phyloP scores from a whole-genome alignment of 306 rosid genomes.

The Quercus dentata region DNA sequence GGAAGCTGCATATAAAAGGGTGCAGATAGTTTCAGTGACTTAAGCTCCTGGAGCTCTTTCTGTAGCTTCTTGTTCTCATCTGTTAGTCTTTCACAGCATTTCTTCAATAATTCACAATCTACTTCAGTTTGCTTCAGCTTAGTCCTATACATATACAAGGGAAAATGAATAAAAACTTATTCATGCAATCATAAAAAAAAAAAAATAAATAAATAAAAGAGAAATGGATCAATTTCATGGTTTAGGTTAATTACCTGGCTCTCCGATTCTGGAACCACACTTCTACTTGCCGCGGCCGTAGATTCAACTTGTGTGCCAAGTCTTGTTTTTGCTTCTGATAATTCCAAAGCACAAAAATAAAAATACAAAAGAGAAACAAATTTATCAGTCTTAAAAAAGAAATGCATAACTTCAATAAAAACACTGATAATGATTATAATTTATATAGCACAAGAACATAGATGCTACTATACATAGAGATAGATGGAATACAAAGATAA shows the following conservation, averaged over 20 bases:
- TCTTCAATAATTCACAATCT: constrained; percentile 63
- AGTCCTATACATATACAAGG: constrained; percentile 37
- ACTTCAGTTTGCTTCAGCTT: constrained; percentile 89
- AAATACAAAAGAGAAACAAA: background rate
- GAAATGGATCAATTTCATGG: background rate
- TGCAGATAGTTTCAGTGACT: constrained; percentile 38
- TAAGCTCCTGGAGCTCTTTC: constrained; percentile 75
- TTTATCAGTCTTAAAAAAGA: background rate
- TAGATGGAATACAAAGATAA: background rate
- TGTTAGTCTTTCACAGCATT: constrained; percentile 59
- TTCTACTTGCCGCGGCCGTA: constrained; percentile 86
- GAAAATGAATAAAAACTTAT: no score
- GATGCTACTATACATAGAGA: background rate
- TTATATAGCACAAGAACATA: background rate
- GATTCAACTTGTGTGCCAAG: constrained; percentile 60
- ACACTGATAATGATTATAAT: background rate
- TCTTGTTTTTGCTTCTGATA: constrained; percentile 81
- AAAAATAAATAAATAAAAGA: background rate
- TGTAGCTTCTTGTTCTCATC: constrained; percentile 71
- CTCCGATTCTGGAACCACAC: constrained; percentile 98
- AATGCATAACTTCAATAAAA: background rate
- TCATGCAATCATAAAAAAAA: background rate
- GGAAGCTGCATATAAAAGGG: constrained; percentile 58
- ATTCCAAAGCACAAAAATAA: background rate
- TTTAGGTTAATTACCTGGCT: constrained; percentile 53